Conservation (phyloP, 192 early-diverging fungal genomes). For the Coemansia sp. region DNA sequence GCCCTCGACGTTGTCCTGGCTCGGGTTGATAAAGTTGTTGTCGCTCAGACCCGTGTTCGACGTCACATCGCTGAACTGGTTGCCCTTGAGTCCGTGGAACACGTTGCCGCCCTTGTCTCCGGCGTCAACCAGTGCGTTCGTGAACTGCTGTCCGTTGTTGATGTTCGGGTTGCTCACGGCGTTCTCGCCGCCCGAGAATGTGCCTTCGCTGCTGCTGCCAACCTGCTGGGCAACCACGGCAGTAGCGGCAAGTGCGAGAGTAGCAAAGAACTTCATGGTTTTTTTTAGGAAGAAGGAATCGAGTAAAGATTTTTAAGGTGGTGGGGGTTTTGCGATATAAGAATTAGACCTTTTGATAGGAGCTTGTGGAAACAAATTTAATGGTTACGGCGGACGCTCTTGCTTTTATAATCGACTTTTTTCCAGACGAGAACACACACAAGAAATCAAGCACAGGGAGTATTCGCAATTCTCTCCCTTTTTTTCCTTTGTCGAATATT, state of each 20-base stretch:
- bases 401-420: not conserved
- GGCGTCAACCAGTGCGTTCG: slow-evolving; percentile 25
- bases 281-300: not conserved
- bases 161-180: slow-evolving; percentile 38
- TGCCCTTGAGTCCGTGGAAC: slow-evolving; percentile 17
- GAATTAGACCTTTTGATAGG: not conserved
- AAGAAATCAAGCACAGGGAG: not conserved
- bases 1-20: slow-evolving; percentile 18
- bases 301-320: not conserved
- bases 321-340: not conserved
- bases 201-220: slow-evolving; percentile 18
- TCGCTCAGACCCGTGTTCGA: slow-evolving; percentile 31
- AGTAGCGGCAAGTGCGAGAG: slow-evolving; percentile 20
- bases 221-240: slow-evolving; percentile 34
- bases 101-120: slow-evolving; percentile 32
- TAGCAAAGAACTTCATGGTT: slow-evolving; percentile 21
- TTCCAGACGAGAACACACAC: not conserved
- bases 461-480: not conserved
- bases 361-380: not conserved
- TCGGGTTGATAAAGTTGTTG: slow-evolving; percentile 43
- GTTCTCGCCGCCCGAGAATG: slow-evolving; percentile 14
- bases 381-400: not conserved
- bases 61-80: slow-evolving; percentile 21
- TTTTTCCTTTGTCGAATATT: not conserved
- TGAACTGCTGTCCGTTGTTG: slow-evolving; percentile 40